Conservation (phyloP, 2,329 filamentous ascomycete genomes). For the Talaromyces sp. region DNA sequence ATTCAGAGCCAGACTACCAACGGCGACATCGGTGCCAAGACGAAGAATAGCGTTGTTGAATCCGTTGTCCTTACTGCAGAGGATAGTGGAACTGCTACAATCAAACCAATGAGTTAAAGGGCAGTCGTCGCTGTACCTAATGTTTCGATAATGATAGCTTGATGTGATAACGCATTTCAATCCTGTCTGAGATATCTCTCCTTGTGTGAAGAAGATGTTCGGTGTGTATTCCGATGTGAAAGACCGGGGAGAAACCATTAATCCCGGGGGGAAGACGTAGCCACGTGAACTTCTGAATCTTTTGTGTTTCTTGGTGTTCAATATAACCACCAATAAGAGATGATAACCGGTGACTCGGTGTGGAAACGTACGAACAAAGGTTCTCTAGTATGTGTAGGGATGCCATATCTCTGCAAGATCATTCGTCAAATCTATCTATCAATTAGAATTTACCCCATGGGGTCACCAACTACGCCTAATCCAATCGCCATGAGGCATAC, state of each 20-base stretch:
- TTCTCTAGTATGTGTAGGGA: not conserved
- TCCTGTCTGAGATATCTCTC: no score
- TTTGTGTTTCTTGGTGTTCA: not conserved
- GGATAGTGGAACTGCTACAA: not conserved
- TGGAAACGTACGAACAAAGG: not conserved
- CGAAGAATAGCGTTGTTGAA: not conserved
- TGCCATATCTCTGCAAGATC: not conserved
- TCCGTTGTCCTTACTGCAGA: not conserved
- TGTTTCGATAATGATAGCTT: not conserved
- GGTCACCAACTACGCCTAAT: not conserved
- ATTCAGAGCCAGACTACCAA: not conserved
- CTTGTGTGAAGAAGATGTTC: not conserved
- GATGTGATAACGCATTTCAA: not conserved
- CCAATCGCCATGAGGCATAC: not conserved
- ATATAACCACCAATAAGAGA: not conserved
- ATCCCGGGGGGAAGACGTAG: not conserved
- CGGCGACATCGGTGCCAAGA: not conserved
- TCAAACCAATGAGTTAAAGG: not conserved
- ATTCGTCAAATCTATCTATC: not conserved
- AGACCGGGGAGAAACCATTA: not conserved
- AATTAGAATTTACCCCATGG: conserved; percentile 1
- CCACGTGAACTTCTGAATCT: not conserved
- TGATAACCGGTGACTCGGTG: not conserved
- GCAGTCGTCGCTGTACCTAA: no score
- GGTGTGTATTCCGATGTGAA: not conserved